Conservation (phyloP, 31 red algal species). For the Odonthalia washingtoniensis region DNA sequence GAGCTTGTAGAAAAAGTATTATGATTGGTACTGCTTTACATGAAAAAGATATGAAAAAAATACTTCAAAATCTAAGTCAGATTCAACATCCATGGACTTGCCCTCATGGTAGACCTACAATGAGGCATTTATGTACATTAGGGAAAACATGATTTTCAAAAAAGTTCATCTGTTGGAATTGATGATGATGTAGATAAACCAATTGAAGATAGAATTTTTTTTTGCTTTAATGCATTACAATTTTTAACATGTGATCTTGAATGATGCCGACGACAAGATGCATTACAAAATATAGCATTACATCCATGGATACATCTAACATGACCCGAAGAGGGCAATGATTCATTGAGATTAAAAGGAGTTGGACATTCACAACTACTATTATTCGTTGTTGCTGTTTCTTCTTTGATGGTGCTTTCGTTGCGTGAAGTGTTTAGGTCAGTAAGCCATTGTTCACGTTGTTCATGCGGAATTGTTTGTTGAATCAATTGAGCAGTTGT, state of each 20-base stretch:
- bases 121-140: constrained; percentile 82
- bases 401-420: too few relatives aligned
- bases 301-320: background rate
- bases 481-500: too few relatives aligned
- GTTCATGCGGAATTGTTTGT: too few relatives aligned
- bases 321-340: background rate
- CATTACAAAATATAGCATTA: background rate
- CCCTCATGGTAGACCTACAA: constrained; percentile 95
- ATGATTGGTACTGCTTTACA: constrained; percentile 91
- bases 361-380: too few relatives aligned
- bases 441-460: too few relatives aligned
- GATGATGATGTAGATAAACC: too few relatives aligned
- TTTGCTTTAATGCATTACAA: background rate
- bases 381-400: too few relatives aligned
- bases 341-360: too few relatives aligned
- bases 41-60: constrained; percentile 56
- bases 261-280: background rate
- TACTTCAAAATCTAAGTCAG: constrained; percentile 58
- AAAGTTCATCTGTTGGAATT: background rate
- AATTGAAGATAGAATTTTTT: background rate
- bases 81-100: constrained; percentile 92
- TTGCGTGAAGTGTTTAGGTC: too few relatives aligned
- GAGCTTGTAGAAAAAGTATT: constrained; percentile 88
- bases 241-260: background rate
- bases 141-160: constrained; percentile 2